Percentiles rank a stretch among this genome's conserved stretches.
Evolutionary conservation across 495 filamentous ascomycete species (phyloP).

Genomic region (Penicillium lagena): DNA sequence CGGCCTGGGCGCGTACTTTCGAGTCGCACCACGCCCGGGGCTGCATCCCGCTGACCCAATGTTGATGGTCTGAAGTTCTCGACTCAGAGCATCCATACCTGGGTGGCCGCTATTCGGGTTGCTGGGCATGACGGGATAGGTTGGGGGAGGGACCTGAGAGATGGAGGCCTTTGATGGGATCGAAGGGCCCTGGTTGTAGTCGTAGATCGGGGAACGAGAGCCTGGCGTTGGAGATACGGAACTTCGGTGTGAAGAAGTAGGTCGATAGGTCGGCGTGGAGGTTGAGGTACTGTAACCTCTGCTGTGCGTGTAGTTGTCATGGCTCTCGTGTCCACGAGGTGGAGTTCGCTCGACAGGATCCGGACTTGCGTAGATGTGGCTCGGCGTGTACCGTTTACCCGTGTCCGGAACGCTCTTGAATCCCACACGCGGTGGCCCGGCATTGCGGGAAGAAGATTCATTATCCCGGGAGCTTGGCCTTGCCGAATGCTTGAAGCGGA

Average conservation of each 20-base stretch:
- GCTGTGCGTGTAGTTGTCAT: slow-evolving; percentile 14
- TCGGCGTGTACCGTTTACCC: slow-evolving; percentile 12
- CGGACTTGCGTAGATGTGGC: slow-evolving; percentile 8
- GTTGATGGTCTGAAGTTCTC: slow-evolving; percentile 79
- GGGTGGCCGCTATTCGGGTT: slow-evolving; percentile 19
- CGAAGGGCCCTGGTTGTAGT: slow-evolving; percentile 45
- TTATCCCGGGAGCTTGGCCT: slow-evolving; percentile 20
- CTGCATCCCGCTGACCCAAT: slow-evolving; percentile 51
- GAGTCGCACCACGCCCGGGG: slow-evolving; percentile 18
- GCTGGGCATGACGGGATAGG: slow-evolving; percentile 21
- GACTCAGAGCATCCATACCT: slow-evolving; percentile 60
- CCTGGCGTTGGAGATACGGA: slow-evolving; percentile 27
- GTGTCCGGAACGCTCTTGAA: slow-evolving; percentile 12
- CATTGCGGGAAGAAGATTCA: slow-evolving; percentile 7
- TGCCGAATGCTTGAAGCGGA: slow-evolving; percentile 44
- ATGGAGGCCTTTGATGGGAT: slow-evolving; percentile 74
- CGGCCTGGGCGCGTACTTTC: slow-evolving; percentile 18
- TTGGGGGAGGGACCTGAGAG: slow-evolving; percentile 18
- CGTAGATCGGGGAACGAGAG: slow-evolving; percentile 28
- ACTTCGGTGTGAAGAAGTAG: slow-evolving; percentile 20
- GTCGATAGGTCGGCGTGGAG: slow-evolving; percentile 16
- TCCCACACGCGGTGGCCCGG: slow-evolving; percentile 15
- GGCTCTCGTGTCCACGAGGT: slow-evolving; percentile 17
- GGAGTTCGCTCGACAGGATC: slow-evolving; percentile 15
- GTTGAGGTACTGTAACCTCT: slow-evolving; percentile 19